Evolutionary conservation across 805 yeast genomes (phyloP), one percentile per base, ranked within the genome.

Genomic region (Starmerella stigmatis): DNA sequence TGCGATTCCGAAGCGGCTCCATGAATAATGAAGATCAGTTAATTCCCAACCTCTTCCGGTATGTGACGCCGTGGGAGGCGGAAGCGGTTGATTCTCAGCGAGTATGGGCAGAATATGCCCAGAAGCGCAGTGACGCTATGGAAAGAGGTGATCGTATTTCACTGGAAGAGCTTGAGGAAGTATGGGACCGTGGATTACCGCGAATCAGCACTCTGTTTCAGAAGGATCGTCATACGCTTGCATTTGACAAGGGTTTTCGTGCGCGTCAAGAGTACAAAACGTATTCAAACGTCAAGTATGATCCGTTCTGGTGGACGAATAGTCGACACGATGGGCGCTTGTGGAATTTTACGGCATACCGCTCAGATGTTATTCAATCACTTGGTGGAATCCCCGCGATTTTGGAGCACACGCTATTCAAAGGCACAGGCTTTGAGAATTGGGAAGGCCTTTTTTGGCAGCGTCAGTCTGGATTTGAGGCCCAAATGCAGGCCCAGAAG

Each of bases 361-460:
- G 98, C 55, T 80, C 95, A 0, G 99, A 92, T 64, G 96, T 92
- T 2, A 88, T 92, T 36, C 96, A 92, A 63, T 94, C 97, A 0
- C 71, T 92, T 3, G 99, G 99, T 38, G 99, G 99, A 41, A 83
- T 92, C 47, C 96, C 89, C 57, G 86, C 97, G 0, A 92, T 92
- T 59, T 64, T 92, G 49, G 97, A 89, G 58, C 99, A 92, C 57
- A 86, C 97, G 0, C 64, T 92, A 37, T 92, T 92, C 69, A 86
- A 83, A 60, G 99, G 94, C 11, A 92, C 99, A 1, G 99, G 98
- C 0, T 92, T 92, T 59, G 94, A 83, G 55, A 83, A 94, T 8
- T 92, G 98, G 98, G 99, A 92, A 66, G 97, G 98, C 4, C 68
- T 92, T 21, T 92, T 92, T 64, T 92, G 99, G 99, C 98, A 92